A percentile compares a stretch with the other conserved stretches of the same genome.
phyloP scores from a whole-genome alignment of 768 basidiomycete species.

The Leucocoprinus birnbaumii region DNA sequence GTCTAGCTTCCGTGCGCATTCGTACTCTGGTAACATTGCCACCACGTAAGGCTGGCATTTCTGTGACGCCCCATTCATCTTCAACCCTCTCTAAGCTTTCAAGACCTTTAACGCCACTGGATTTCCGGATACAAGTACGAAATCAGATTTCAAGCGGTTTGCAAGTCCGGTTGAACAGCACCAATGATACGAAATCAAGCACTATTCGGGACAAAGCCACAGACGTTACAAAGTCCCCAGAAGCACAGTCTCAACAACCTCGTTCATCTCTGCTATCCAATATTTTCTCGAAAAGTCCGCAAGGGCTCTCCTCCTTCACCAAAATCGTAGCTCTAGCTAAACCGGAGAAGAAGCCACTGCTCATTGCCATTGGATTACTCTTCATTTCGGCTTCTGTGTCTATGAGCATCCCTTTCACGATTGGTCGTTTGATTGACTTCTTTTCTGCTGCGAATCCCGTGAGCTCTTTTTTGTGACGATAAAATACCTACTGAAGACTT shows the following conservation, averaged over 20 bases:
- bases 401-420: slow-evolving; percentile 90
- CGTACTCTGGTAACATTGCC: slow-evolving; percentile 4
- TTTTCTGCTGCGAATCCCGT: slow-evolving; percentile 77
- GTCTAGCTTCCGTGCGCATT: background rate
- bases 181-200: background rate
- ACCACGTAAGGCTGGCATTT: background rate
- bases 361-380: slow-evolving; percentile 75
- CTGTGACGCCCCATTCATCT: background rate
- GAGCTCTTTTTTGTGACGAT: slow-evolving; percentile 22
- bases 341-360: slow-evolving; percentile 77
- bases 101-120: background rate
- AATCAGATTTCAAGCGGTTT: background rate
- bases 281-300: slow-evolving; percentile 30
- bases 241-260: background rate
- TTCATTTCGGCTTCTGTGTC: slow-evolving; percentile 88
- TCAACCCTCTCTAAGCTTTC: background rate
- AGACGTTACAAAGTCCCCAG: background rate
- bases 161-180: background rate
- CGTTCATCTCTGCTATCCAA: slow-evolving; percentile 18
- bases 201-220: background rate
- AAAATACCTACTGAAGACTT: background rate
- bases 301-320: slow-evolving; percentile 59
- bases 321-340: slow-evolving; percentile 78
- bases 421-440: slow-evolving; percentile 93
- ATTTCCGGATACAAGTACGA: background rate